phyloP scores from a whole-genome alignment of 495 filamentous ascomycete species.

The Amphirosellinia nigrospora region DNA sequence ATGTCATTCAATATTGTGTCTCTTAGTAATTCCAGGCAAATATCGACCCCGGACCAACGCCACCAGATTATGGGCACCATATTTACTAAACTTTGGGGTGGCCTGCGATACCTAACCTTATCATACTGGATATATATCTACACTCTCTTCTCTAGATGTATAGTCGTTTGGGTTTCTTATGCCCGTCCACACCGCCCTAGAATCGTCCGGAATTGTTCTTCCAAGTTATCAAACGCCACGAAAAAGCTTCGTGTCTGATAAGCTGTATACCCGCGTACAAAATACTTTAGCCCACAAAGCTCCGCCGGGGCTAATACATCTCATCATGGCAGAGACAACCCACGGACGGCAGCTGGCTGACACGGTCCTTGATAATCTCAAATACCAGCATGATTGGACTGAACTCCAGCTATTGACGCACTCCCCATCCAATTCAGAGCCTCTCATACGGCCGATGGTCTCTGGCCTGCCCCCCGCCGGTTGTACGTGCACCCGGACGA shows the following conservation, averaged over 20 bases:
- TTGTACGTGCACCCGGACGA: conserved; percentile 94
- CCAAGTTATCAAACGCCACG: neutral
- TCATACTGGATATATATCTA: neutral
- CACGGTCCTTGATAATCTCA: conserved; percentile 79
- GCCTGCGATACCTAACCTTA: neutral
- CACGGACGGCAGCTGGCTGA: conserved; percentile 58
- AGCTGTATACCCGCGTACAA: neutral
- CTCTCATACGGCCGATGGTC: conserved; percentile 68
- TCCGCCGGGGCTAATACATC: neutral
- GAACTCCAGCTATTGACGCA: conserved; percentile 66
- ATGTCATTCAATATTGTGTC: neutral
- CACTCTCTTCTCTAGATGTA: neutral
- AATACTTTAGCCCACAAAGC: neutral
- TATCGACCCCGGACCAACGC: too few relatives aligned
- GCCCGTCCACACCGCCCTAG: neutral
- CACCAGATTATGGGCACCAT: neutral
- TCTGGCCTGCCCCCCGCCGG: conserved; percentile 86
- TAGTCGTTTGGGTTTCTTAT: neutral
- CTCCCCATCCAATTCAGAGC: conserved; percentile 43
- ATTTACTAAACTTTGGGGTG: neutral
- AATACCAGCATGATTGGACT: conserved; percentile 88
- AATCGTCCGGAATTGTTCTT: too few relatives aligned
- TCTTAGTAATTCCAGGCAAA: too few relatives aligned
- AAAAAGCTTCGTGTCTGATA: neutral
- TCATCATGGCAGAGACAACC: conserved; percentile 35